Base-by-base conservation (phyloP, 2,329 filamentous ascomycete genomes). In the Chalaropsis thielavioides region DNA sequence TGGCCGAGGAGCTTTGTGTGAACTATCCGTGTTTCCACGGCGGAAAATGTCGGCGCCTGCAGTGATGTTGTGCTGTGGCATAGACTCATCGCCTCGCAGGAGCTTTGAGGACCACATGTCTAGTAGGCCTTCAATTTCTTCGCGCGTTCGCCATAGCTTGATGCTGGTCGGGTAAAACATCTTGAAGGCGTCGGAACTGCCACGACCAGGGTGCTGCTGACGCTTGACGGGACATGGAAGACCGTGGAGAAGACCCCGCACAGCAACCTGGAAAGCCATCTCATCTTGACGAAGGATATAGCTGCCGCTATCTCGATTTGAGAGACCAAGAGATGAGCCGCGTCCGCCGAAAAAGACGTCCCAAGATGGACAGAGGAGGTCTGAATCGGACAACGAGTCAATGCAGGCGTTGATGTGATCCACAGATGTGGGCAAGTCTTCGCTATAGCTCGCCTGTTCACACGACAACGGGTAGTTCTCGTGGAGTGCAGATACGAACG, bases 381-480 rank as follows among this genome's bases (percentile, higher is more conserved):
- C 94, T 61, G 89, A 90, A 68, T 95, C 88, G 0, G 94, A 97
- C 0, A 99, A 79, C 35, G 85, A 83, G 65, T 94, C 89, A 65
- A 96, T 86, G 72, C 92, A 97, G n/a, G 83, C 85, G 68, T 90
- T 89, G 66, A 96, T 78, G 68, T 87, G 87, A 70, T 94, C 89
- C 38, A 92, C 80, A 11, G 66, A 64, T 2, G 66, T 65, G 11
- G 66, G 66, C 1, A 91, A 86, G 0, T 81, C 84, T 0, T 77
- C 76, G 0, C 76, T 76, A 15, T 51, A 56, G 17, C 46, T 51
- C 1, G 75, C 77, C 58, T 78, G 78, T 69, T 87, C 84, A 72
- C 92, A 97, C 0, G 94, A 97, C 0, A 91, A 79, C 1, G 87
- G 81, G 70, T 96, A 97, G 72, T 99, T 99, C 71, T 99, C 94